Base-by-base conservation (phyloP, 2,329 filamentous ascomycete species). In the Clarireedia paspali region DNA sequence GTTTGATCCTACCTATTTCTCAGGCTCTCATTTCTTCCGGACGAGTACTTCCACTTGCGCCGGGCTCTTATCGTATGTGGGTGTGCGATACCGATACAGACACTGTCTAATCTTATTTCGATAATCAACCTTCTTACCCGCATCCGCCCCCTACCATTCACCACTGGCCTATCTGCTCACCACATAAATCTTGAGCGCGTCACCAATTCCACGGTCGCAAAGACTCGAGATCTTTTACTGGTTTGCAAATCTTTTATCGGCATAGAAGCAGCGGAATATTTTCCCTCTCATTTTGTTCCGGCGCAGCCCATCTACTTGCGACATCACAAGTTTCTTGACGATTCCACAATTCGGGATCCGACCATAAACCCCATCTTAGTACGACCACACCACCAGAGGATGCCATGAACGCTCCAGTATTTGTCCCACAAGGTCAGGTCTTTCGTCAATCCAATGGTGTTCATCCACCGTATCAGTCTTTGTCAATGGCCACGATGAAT, bases 371-470 rank as follows among this genome's bases (percentile, higher is more conserved):
- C 40, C 34, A 55, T 62, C 58, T 27, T 10, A 46, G 58, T 62
- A 58, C 63, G 57, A 58, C 36, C 56, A 49, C 57, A 44, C 48
- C 58, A 62, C 62, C 63, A 60, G 66, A 69, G 64, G 60, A 69
- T 69, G 67, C 67, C 59, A 70, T 69, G 67, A 68, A 66, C 57
- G 61, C 66, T 63, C 62, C 64, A 47, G 58, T 57, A 51, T 70
- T 67, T 59, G 60, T 64, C 55, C 67, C 66, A 59, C 61, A 65
- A 59, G 65, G 63, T 40, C 64, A 62, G 63, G 51, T 63, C 56
- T 69, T 64, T 60, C 66, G 65, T 59, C 57, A 62, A 45, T 58
- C 65, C 42, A 68, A 67, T 65, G 63, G 60, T 46, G 39, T 57
- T 17, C 63, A 68, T 48, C 60, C 62, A 44, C 40, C 60, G 17